Base-by-base conservation (phyloP, 2,329 filamentous ascomycete genomes). In the Penicillium sp. region DNA sequence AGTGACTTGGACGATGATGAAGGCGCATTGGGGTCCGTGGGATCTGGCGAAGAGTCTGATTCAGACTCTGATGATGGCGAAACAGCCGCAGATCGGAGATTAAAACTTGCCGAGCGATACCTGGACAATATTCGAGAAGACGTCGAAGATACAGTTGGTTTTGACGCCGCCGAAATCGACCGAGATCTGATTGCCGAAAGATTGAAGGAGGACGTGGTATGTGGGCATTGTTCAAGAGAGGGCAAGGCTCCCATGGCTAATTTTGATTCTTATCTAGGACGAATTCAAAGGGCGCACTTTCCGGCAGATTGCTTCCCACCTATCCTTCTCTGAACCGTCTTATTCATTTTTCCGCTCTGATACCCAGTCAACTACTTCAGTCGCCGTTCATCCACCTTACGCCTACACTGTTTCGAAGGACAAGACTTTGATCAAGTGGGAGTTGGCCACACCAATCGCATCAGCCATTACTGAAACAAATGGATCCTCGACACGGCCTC, bases 81-180 rank as follows among this genome's bases (percentile, higher is more conserved):
- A 81, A 98, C 95, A 25, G 93, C 90, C 1, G 93, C 92, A 38
- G 93, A 97, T 74, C 89, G 92, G 76, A 85, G 95, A 69, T 79
- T 97, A 71, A 87, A 92, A 66, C 84, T 99, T 30, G 95, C 95
- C 33, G 92, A 98, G 79, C 88, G 91, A 71, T 98, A 99, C 76
- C 85, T 99, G 57, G 90, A 97, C 57, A 97, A 96, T 74, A 88
- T 97, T 64, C 87, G 90, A 71, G 85, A 90, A 71, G 90, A 97
- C 68, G 88, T 92, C 60, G 89, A 54, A 40, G 52, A 96, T 69
- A 90, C 92, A 65, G 85, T 84, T 56, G 95, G 93, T 42, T 99
- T 98, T 73, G 93, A 99, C 78, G 95, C 95, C 7, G 93, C 89
- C 69, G 92, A 98, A 56, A 91, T 99, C 60, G 95, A 98, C 79